Percentiles rank a stretch among this genome's conserved stretches.
Conservation (phyloP, 257 asterid species). For the Solanum tarapatanum region DNA sequence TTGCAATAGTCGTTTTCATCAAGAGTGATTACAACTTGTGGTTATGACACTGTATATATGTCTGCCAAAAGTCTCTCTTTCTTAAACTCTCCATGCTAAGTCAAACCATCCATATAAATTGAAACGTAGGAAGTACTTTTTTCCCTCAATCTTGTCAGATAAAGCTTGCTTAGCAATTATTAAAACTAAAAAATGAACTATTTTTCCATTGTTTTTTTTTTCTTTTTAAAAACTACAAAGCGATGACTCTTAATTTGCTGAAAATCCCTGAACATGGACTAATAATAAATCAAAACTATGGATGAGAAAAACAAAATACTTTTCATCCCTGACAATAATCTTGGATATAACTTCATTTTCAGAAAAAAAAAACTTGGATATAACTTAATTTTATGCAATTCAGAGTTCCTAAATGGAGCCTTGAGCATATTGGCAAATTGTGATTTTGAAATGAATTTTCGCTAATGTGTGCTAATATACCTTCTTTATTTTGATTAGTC, state of each 20-base stretch:
- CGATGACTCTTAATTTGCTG: background rate
- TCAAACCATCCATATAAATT: background rate
- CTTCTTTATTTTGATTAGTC: background rate
- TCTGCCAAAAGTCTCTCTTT: background rate
- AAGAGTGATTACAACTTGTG: background rate
- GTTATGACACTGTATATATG: background rate
- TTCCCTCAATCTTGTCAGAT: background rate
- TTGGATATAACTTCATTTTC: background rate
- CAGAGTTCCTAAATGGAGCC: background rate
- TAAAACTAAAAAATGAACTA: background rate
- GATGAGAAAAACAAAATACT: background rate
- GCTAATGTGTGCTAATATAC: background rate
- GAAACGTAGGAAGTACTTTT: background rate
- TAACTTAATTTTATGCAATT: background rate
- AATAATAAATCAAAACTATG: background rate
- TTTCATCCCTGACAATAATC: background rate
- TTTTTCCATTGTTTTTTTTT: background rate
- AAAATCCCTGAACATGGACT: background rate
- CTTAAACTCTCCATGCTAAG: background rate
- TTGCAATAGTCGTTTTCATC: background rate
- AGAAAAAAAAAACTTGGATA: background rate
- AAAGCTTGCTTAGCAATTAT: background rate
- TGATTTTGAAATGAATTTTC: background rate
- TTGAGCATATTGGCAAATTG: background rate
- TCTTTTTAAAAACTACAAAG: background rate